Conservation (phyloP, 2,329 filamentous ascomycete genomes). For the Fusarium continuum region DNA sequence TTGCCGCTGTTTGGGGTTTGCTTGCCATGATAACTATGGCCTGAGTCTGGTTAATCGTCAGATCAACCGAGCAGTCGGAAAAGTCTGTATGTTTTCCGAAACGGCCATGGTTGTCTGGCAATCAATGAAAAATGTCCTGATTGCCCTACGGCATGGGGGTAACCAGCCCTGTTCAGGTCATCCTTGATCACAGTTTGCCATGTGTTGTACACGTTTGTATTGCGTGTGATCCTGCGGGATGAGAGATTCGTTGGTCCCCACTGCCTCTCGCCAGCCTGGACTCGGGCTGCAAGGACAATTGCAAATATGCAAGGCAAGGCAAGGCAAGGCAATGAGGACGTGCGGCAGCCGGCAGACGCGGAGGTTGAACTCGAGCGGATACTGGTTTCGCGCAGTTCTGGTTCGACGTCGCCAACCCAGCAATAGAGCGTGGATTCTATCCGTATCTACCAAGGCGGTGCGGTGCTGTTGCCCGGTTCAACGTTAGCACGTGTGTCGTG, state of each 20-base stretch:
- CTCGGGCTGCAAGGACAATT: conserved; percentile 8
- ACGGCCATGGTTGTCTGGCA: conserved; percentile 17
- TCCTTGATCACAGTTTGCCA: conserved; percentile 18
- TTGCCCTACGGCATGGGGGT: conserved; percentile 8
- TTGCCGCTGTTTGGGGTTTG: conserved; percentile 25
- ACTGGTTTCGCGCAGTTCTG: neutral
- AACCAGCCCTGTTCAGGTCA: conserved; percentile 25
- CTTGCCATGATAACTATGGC: conserved; percentile 35
- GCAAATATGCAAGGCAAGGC: conserved; percentile 23
- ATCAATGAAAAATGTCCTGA: conserved; percentile 4
- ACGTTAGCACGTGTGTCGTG: conserved; percentile 13
- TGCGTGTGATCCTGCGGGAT: conserved; percentile 32
- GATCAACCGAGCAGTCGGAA: conserved; percentile 18
- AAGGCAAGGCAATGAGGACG: conserved; percentile 2
- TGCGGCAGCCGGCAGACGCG: conserved; percentile 21
- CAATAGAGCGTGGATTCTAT: conserved; percentile 3
- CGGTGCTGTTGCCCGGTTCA: conserved; percentile 30
- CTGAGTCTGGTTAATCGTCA: conserved; percentile 31
- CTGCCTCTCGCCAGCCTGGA: conserved; percentile 12
- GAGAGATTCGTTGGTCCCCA: conserved; percentile 33
- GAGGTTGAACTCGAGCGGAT: conserved; percentile 17
- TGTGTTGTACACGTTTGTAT: conserved; percentile 30
- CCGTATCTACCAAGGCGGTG: conserved; percentile 20
- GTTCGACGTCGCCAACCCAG: conserved; percentile 26
- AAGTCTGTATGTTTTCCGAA: conserved; percentile 9